phyloP scores from a whole-genome alignment of 1,139 yeast species.

The Yamadazyma buinensis region DNA sequence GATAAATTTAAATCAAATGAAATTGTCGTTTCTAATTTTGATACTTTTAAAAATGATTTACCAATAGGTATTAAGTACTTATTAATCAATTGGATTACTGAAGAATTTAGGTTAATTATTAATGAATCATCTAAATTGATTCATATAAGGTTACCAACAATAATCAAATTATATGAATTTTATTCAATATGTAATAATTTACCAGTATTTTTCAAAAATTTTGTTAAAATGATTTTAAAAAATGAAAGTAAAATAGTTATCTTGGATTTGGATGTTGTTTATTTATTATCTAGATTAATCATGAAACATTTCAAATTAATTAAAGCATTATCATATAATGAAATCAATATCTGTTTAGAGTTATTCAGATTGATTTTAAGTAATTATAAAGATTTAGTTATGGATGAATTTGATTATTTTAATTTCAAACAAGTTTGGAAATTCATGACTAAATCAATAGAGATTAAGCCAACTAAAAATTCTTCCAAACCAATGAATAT shows the following conservation, averaged over 20 bases:
- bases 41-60: constrained; percentile 10
- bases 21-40: constrained; percentile 15
- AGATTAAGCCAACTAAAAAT: constrained; percentile 13
- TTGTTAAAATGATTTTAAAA: constrained; percentile 34
- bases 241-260: constrained; percentile 43
- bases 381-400: constrained; percentile 33
- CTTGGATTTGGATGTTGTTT: constrained; percentile 38
- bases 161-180: constrained; percentile 31
- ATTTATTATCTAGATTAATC: constrained; percentile 31
- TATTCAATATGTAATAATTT: constrained; percentile 32
- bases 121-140: constrained; percentile 33
- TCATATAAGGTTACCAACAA: constrained; percentile 31
- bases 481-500: constrained; percentile 3
- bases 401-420: constrained; percentile 32
- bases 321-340: constrained; percentile 31
- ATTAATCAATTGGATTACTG: constrained; percentile 41
- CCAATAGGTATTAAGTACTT: constrained; percentile 42
- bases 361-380: constrained; percentile 30
- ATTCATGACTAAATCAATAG: constrained; percentile 31
- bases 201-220: constrained; percentile 38
- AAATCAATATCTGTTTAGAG: constrained; percentile 31
- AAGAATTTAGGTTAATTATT: constrained; percentile 31
- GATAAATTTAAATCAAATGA: constrained; percentile 18
- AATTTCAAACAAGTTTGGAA: constrained; percentile 35
- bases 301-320: constrained; percentile 36